Conservation (phyloP, 2,329 filamentous ascomycete species). For the Gnomoniopsis sp. region DNA sequence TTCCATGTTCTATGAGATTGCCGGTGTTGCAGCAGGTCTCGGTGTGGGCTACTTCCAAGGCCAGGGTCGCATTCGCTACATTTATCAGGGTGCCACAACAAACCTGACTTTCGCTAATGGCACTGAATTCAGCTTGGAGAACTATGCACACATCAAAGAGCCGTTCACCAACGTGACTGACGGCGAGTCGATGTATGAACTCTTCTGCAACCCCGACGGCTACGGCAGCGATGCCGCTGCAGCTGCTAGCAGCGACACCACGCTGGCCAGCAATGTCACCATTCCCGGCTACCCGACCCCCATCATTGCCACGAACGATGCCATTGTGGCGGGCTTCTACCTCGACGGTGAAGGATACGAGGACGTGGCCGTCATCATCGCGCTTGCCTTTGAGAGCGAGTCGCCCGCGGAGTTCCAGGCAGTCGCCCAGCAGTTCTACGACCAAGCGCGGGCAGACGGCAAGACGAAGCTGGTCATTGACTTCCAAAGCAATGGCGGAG, state of each 20-base stretch:
- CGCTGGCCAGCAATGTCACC: slow-evolving; percentile 1
- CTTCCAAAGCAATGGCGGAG: slow-evolving; percentile 55
- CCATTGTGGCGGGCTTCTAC: slow-evolving; percentile 32
- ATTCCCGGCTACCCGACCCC: slow-evolving; percentile 28
- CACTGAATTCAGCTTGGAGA: slow-evolving; percentile 27
- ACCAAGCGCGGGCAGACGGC: slow-evolving; percentile 37
- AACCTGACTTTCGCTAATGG: slow-evolving; percentile 36
- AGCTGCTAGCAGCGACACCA: not conserved
- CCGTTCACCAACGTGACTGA: slow-evolving; percentile 29
- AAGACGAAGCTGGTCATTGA: slow-evolving; percentile 61
- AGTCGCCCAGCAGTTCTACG: slow-evolving; percentile 31
- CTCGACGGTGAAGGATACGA: slow-evolving; percentile 27
- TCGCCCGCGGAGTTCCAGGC: slow-evolving; percentile 32
- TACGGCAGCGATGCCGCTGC: not conserved
- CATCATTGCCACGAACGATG: slow-evolving; percentile 26
- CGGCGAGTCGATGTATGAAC: slow-evolving; percentile 30
- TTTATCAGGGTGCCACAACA: slow-evolving; percentile 27
- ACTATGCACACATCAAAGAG: slow-evolving; percentile 28
- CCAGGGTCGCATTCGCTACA: slow-evolving; percentile 28
- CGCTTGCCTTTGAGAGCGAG: slow-evolving; percentile 25
- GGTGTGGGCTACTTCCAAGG: slow-evolving; percentile 28
- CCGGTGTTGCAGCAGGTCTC: slow-evolving; percentile 17
- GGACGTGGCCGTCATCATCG: slow-evolving; percentile 30
- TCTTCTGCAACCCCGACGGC: slow-evolving; percentile 28
- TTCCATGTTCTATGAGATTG: slow-evolving; percentile 32